These are phyloP conservation scores for Phoma herbarum DNA, from an alignment of 2,329 filamentous ascomycete species.

Conservation along the genomic window DNA sequence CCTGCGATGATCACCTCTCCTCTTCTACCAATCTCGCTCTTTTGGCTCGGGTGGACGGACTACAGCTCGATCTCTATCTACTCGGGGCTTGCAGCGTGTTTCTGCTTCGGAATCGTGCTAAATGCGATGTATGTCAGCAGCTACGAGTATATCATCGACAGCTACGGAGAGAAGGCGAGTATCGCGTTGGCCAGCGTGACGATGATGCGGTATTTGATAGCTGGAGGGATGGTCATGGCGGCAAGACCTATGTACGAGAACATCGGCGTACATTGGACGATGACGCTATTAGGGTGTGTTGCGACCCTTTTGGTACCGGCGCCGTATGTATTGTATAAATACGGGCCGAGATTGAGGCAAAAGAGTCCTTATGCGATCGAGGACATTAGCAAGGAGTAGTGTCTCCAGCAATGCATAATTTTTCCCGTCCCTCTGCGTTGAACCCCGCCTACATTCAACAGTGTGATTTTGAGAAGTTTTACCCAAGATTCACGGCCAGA, in stretches of 20 bases:
- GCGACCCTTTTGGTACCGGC: conserved; percentile 44
- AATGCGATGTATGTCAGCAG: conserved; percentile 56
- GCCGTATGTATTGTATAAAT: conserved; percentile 49
- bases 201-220: conserved; percentile 44
- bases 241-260: conserved; percentile 52
- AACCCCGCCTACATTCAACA: too few species aligned
- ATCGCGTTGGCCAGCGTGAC: conserved; percentile 52
- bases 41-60: conserved; percentile 52
- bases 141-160: conserved; percentile 51
- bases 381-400: not conserved
- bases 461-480: too few species aligned
- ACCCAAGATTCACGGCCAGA: too few species aligned
- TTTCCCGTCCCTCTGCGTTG: not conserved
- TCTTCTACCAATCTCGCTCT: conserved; percentile 78
- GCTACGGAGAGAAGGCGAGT: conserved; percentile 54
- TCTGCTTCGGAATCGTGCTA: conserved; percentile 52
- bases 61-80: conserved; percentile 3
- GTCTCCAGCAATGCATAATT: not conserved
- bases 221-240: conserved; percentile 54
- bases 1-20: conserved; percentile 69
- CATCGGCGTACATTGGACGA: conserved; percentile 55
- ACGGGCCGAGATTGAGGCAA: conserved; percentile 43
- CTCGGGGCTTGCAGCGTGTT: conserved; percentile 16
- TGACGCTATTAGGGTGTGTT: conserved; percentile 53
- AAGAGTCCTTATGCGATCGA: conserved; percentile 10